Conservation (phyloP, 2,329 filamentous ascomycete species). For the Fusarium sp. region DNA sequence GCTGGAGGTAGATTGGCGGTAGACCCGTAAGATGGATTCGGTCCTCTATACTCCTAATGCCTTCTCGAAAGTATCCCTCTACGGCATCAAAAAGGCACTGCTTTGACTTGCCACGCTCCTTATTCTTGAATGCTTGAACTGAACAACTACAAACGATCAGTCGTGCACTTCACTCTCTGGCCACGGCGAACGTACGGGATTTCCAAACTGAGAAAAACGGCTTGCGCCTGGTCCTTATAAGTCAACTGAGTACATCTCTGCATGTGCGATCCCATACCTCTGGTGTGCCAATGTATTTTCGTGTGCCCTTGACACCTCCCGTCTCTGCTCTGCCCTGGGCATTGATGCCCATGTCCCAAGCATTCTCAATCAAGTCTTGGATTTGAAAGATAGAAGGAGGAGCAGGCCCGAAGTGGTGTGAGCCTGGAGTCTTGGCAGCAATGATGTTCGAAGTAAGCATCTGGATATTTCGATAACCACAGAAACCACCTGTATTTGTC, state of each 20-base stretch:
- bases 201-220: constrained; percentile 77
- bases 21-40: constrained; percentile 78
- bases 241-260: background rate
- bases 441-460: constrained; percentile 87
- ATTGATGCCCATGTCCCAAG: constrained; percentile 90
- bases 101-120: constrained; percentile 60
- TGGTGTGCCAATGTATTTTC: constrained; percentile 95
- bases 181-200: constrained; percentile 67
- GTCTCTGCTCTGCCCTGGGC: constrained; percentile 81
- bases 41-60: constrained; percentile 55
- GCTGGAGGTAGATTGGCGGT: constrained; percentile 91
- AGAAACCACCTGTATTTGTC: constrained; percentile 78
- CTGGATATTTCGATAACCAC: constrained; percentile 95
- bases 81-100: constrained; percentile 74
- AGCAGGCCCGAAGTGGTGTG: constrained; percentile 68
- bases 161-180: background rate
- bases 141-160: constrained; percentile 64
- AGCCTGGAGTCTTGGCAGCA: constrained; percentile 67
- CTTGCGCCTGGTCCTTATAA: constrained; percentile 72
- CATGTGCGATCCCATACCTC: constrained; percentile 69
- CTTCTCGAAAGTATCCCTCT: constrained; percentile 79
- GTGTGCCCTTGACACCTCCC: constrained; percentile 86
- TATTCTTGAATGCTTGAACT: constrained; percentile 70
- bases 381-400: constrained; percentile 84
- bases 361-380: constrained; percentile 87